Conservation (phyloP, 805 yeast genomes). For the Kodamaea sagamina region DNA sequence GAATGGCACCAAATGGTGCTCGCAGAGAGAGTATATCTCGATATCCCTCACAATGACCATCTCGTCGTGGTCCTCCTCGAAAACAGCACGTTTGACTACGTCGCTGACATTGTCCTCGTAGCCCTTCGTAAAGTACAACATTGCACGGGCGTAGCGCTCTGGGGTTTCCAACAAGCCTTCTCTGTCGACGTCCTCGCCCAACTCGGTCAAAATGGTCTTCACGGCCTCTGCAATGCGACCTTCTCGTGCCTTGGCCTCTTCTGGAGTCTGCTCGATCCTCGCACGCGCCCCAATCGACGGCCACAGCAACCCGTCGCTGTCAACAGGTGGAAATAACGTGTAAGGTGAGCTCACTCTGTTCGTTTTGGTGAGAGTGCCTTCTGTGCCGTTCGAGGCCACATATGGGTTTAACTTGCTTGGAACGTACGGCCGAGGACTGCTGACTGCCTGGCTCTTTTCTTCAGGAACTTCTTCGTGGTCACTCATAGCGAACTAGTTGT, state of each 20-base stretch:
- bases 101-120: slow-evolving; percentile 92
- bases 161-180: slow-evolving; percentile 95
- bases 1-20: slow-evolving; percentile 97
- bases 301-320: slow-evolving; percentile 91
- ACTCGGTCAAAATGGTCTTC: slow-evolving; percentile 68
- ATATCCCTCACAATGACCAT: slow-evolving; percentile 98
- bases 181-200: slow-evolving; percentile 88
- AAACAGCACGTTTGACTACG: slow-evolving; percentile 91
- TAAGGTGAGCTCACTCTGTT: slow-evolving; percentile 10
- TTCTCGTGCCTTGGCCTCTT: slow-evolving; percentile 67
- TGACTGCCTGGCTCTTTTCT: neutral
- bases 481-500: slow-evolving; percentile 7
- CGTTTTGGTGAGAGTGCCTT: neutral
- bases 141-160: slow-evolving; percentile 92
- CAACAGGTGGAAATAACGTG: slow-evolving; percentile 69
- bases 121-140: slow-evolving; percentile 94
- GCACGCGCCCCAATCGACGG: slow-evolving; percentile 83
- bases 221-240: slow-evolving; percentile 84
- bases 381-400: neutral
- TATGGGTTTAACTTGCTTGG: slow-evolving; percentile 11
- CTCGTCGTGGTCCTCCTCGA: slow-evolving; percentile 98
- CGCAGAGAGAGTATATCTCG: slow-evolving; percentile 89
- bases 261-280: slow-evolving; percentile 68
- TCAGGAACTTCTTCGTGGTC: slow-evolving; percentile 3
- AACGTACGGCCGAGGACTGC: slow-evolving; percentile 7